Percentiles rank a stretch among this genome's conserved stretches.
These are phyloP conservation scores for Naumovozyma castellii DNA, from an alignment of 805 yeast species.

Conservation along the genomic window DNA sequence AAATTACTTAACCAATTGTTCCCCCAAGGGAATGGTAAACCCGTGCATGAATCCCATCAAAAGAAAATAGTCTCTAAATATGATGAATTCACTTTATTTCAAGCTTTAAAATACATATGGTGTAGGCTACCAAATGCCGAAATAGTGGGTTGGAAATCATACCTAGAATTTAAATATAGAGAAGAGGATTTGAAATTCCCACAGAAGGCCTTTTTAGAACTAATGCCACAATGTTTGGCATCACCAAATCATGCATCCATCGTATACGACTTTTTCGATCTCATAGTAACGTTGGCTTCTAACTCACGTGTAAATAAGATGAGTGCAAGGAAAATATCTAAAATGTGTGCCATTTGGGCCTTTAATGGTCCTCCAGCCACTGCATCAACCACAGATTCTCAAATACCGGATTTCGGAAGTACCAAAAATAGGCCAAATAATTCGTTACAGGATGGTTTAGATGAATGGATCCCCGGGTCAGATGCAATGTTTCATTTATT, in stretches of 20 bases:
- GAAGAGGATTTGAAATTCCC: slow-evolving; percentile 64
- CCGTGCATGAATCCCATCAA: slow-evolving; percentile 36
- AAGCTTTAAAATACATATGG: slow-evolving; percentile 79
- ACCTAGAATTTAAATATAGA: slow-evolving; percentile 53
- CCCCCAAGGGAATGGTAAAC: slow-evolving; percentile 43
- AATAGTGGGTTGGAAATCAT: slow-evolving; percentile 79
- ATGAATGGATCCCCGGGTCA: slow-evolving; percentile 70
- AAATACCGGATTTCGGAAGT: slow-evolving; percentile 12
- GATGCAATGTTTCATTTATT: slow-evolving; percentile 79
- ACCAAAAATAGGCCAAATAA: slow-evolving; percentile 14
- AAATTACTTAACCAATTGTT: slow-evolving; percentile 48
- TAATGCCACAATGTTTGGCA: slow-evolving; percentile 75
- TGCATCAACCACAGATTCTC: slow-evolving; percentile 4
- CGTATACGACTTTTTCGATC: slow-evolving; percentile 77
- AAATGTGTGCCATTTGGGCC: slow-evolving; percentile 86
- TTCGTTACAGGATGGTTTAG: slow-evolving; percentile 59
- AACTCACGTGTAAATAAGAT: slow-evolving; percentile 70
- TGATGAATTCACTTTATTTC: slow-evolving; percentile 62
- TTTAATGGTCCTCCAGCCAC: slow-evolving; percentile 40
- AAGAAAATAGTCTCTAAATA: slow-evolving; percentile 37
- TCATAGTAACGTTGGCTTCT: slow-evolving; percentile 66
- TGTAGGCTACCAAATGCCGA: slow-evolving; percentile 71
- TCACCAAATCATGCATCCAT: slow-evolving; percentile 86
- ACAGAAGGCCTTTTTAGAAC: slow-evolving; percentile 60
- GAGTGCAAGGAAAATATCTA: slow-evolving; percentile 70